Conservation (phyloP, 139 green algal species). For the Pseudopediastrum boryanum region DNA sequence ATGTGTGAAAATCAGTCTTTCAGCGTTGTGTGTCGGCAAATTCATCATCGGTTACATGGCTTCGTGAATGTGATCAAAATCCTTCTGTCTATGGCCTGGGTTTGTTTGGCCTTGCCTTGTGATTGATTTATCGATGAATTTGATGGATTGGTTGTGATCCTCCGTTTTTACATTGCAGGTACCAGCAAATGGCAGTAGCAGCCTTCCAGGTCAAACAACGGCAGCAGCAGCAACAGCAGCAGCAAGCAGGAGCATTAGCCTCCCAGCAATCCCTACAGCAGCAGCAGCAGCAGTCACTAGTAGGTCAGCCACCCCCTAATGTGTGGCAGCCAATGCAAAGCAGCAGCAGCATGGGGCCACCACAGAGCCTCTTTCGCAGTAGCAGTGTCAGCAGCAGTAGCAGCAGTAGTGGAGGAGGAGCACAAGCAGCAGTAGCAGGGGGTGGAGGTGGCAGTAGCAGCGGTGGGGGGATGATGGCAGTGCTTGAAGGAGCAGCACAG, state of each 20-base stretch:
- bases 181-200: constrained; percentile 65
- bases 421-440: constrained; percentile 33
- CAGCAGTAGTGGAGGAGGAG: too few species aligned
- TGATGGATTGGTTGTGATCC: neutral
- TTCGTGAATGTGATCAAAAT: neutral
- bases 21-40: too few species aligned
- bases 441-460: neutral
- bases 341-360: too few species aligned
- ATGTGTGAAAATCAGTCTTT: too few species aligned
- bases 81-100: neutral
- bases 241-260: neutral
- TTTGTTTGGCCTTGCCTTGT: too few species aligned
- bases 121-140: neutral
- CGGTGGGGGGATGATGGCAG: constrained; percentile 7
- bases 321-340: constrained; percentile 16
- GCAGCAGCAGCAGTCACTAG: neutral
- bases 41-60: too few species aligned
- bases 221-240: constrained; percentile 10
- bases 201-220: constrained; percentile 36
- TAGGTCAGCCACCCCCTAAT: neutral
- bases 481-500: constrained; percentile 58
- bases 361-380: too few species aligned
- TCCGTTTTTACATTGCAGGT: constrained; percentile 60
- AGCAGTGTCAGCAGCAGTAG: too few species aligned
- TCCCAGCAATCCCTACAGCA: neutral